A percentile compares a stretch with the other conserved stretches of the same genome.
phyloP scores from a whole-genome alignment of 2,329 filamentous ascomycete species.

The Bipolaris zeicola region DNA sequence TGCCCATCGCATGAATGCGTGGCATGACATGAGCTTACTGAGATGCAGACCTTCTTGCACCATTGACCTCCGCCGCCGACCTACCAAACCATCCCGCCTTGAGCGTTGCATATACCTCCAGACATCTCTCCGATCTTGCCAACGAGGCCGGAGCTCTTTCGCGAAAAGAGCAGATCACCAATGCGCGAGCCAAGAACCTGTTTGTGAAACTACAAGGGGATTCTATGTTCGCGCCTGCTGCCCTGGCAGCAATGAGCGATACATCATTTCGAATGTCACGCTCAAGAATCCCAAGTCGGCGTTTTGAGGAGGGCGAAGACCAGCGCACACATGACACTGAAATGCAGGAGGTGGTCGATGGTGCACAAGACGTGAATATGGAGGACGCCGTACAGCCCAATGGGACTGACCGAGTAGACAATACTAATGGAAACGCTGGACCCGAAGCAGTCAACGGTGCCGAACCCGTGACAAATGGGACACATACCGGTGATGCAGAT shows the following conservation, averaged over 20 bases:
- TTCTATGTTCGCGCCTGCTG: constrained; percentile 67
- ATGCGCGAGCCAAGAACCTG: constrained; percentile 77
- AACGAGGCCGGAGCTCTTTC: constrained; percentile 72
- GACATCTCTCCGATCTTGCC: constrained; percentile 72
- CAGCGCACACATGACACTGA: constrained; percentile 16
- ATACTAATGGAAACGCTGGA: constrained; percentile 18
- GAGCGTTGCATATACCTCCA: constrained; percentile 74
- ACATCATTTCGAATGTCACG: constrained; percentile 28
- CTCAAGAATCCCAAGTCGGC: constrained; percentile 17
- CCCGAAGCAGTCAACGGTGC: constrained; percentile 23
- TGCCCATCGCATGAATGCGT: background rate
- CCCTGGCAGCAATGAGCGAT: constrained; percentile 55
- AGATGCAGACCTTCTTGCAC: constrained; percentile 70
- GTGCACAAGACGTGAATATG: constrained; percentile 36
- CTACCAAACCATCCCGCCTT: constrained; percentile 75
- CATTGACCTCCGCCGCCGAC: constrained; percentile 75
- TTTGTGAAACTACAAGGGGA: constrained; percentile 77
- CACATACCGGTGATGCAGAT: constrained; percentile 19
- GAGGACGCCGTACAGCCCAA: constrained; percentile 30
- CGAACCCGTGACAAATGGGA: constrained; percentile 31
- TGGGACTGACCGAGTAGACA: constrained; percentile 14
- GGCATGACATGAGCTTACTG: constrained; percentile 32
- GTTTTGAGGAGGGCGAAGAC: constrained; percentile 15
- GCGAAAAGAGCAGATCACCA: constrained; percentile 73
- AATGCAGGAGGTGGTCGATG: constrained; percentile 19